A percentile compares a stretch with the other conserved stretches of the same genome.
Evolutionary conservation across 352 stramenopile genomes (phyloP).

Genomic region (Phytopythium ostracodes): DNA sequence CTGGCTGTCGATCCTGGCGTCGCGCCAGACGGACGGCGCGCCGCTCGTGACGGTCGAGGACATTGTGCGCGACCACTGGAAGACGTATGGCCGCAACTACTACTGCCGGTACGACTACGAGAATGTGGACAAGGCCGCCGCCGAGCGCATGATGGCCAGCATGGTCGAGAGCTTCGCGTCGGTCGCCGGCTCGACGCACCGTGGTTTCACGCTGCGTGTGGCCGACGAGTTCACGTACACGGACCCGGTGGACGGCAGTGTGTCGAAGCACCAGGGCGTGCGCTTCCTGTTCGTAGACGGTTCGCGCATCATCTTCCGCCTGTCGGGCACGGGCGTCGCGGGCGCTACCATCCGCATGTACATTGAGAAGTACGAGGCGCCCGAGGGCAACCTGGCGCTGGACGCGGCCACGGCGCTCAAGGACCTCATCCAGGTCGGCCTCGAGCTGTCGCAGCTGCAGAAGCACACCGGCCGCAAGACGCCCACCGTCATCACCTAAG

Average conservation of each 20-base stretch:
- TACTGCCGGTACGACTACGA: constrained; percentile 99
- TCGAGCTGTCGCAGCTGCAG: constrained; percentile 91
- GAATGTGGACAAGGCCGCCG: constrained; percentile 91
- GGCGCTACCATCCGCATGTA: constrained; percentile 99
- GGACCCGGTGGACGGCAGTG: constrained; percentile 96
- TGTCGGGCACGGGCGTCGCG: constrained; percentile 96
- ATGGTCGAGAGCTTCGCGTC: constrained; percentile 64
- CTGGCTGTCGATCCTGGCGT: constrained; percentile 98
- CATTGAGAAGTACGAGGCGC: constrained; percentile 98
- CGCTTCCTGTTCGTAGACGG: constrained; percentile 95
- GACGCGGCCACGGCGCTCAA: constrained; percentile 76
- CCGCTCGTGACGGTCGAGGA: constrained; percentile 95
- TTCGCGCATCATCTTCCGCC: constrained; percentile 95
- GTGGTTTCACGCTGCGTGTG: constrained; percentile 78
- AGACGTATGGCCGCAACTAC: constrained; percentile 97
- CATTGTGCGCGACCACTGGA: constrained; percentile 96
- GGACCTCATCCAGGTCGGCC: constrained; percentile 90
- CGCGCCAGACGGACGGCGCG: constrained; percentile 79
- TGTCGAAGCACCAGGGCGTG: constrained; percentile 96
- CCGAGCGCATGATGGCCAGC: constrained; percentile 69
- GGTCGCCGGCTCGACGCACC: constrained; percentile 60
- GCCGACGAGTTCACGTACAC: constrained; percentile 98
- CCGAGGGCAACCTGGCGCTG: constrained; percentile 80
- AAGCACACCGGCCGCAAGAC: constrained; percentile 91
- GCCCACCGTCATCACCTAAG: constrained; percentile 98